Base-by-base conservation (phyloP, 1,139 yeast species). In the Pichia sp. region DNA sequence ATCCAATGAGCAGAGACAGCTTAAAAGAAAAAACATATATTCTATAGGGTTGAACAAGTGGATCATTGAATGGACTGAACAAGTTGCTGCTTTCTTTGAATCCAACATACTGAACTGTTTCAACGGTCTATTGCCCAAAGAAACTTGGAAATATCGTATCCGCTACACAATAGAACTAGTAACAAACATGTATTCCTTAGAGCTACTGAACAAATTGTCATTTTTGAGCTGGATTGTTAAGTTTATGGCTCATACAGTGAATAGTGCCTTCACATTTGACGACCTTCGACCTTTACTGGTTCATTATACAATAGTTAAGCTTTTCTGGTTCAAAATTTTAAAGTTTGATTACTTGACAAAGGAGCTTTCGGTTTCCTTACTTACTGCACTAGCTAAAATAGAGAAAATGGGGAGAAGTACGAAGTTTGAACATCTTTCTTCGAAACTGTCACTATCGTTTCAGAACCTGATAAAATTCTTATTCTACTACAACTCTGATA, bases 51-150 rank as follows among this genome's bases (percentile, higher is more conserved):
- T 79, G 47, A 59, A 65, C 17, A 79, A 73, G 41, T 80, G 95
- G 85, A 63, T 81, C 9, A 79, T 77, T 45, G 96, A 86, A 56
- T 88, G 96, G 96, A 84, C 95, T 0, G 85, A 77, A 40, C 91
- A 83, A 51, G 76, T 83, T 6, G 68, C 75, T 5, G 79, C 75
- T 44, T 82, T 72, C 52, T 55, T 80, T 20, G 77, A 72, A 52
- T 71, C 72, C 51, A 64, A 73, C 31, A 67, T 79, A 8, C 59
- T 64, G 30, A 74, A 68, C 35, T 56, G 63, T 35, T 53, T 59
- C 31, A 43, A 42, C 15, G 22, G 28, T 18, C 11, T 35, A 1
- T 62, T 23, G 5, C 59, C 55, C 44, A 69, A 69, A 39, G 58
- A 62, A 19, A 62, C 58, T 2, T 81, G 84, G 75, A 69, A 70